Conservation (phyloP, 2,329 filamentous ascomycete genomes). For the Trichoderma breve region DNA sequence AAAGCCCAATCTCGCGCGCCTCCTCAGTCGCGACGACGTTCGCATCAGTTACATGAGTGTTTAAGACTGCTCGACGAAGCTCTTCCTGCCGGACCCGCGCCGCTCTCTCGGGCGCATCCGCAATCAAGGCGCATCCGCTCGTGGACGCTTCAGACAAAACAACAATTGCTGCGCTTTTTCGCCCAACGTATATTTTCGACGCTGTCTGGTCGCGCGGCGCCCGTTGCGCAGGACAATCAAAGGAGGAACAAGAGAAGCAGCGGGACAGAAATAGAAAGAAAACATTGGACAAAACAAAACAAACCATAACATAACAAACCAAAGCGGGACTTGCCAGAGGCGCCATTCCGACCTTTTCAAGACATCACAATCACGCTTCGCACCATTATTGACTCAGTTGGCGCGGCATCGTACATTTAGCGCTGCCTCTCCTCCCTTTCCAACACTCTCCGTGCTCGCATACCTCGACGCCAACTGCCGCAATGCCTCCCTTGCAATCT, state of each 20-base stretch:
- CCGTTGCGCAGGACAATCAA: background rate
- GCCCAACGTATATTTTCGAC: background rate
- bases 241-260: background rate
- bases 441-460: constrained; percentile 18
- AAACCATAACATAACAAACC: background rate
- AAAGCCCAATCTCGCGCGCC: constrained; percentile 12
- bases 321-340: background rate
- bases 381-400: constrained; percentile 7
- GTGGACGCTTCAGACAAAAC: background rate
- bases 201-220: background rate
- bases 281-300: background rate
- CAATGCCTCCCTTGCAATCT: constrained; percentile 48
- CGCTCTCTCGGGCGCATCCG: constrained; percentile 15
- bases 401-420: background rate
- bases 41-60: constrained; percentile 4
- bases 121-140: constrained; percentile 3
- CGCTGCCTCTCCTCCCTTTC: background rate
- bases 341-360: constrained; percentile 15
- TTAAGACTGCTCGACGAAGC: constrained; percentile 1
- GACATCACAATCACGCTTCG: constrained; percentile 17
- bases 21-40: constrained; percentile 15
- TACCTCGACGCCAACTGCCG: constrained; percentile 26
- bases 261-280: background rate
- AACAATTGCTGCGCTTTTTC: background rate
- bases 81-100: background rate